Conservation (phyloP, 1,284 basidiomycete species). For the Meira nashicola region DNA sequence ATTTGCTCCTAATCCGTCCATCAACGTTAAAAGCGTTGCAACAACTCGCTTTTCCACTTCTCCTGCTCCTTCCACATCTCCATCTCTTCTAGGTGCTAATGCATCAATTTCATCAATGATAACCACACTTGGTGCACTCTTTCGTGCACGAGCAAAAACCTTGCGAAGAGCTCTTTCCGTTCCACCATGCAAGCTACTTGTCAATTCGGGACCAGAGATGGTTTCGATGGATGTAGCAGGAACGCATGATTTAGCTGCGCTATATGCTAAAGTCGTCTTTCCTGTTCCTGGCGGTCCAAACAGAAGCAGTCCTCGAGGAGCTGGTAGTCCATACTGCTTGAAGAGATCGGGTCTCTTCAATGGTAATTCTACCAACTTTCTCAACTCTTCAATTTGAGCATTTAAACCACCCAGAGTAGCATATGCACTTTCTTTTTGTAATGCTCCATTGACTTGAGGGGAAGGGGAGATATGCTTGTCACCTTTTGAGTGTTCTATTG, state of each 20-base stretch:
- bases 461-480: not conserved
- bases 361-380: slow-evolving; percentile 90
- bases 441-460: not conserved
- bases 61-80: slow-evolving; percentile 58
- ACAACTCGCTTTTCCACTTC: slow-evolving; percentile 96
- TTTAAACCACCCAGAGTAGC: slow-evolving; percentile 73
- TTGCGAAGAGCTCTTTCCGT: slow-evolving; percentile 84
- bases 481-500: not conserved
- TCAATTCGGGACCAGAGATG: slow-evolving; percentile 90
- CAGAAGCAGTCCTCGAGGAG: slow-evolving; percentile 50
- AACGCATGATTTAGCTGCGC: slow-evolving; percentile 42
- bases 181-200: slow-evolving; percentile 91
- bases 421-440: slow-evolving; percentile 7
- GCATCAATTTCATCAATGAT: slow-evolving; percentile 97
- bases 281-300: slow-evolving; percentile 53
- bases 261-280: slow-evolving; percentile 50
- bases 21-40: slow-evolving; percentile 84
- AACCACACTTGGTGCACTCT: slow-evolving; percentile 73
- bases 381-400: slow-evolving; percentile 80
- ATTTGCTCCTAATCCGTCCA: slow-evolving; percentile 72
- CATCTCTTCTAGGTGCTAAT: slow-evolving; percentile 81
- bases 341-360: slow-evolving; percentile 84
- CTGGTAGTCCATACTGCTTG: slow-evolving; percentile 64
- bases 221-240: slow-evolving; percentile 39
- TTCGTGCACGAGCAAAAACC: slow-evolving; percentile 78